Base-by-base conservation (phyloP, 345 rosid genomes). In the Gossypium raimondii region DNA sequence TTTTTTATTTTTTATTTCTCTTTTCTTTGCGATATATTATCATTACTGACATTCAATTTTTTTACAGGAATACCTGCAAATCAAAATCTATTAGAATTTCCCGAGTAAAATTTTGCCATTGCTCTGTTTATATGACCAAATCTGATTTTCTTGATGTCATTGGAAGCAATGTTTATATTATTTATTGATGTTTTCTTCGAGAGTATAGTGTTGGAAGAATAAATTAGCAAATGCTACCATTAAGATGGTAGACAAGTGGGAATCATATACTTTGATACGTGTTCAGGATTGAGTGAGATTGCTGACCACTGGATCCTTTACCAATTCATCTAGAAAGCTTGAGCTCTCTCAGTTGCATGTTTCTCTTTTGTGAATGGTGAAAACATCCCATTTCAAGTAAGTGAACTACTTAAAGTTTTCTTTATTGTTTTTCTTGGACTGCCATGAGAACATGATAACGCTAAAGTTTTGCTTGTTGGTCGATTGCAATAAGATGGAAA, bases 401-500 rank as follows among this genome's bases (percentile, higher is more conserved):
- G 11, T 17, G 22, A n/a, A 18, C 4, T 20, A 18, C 60, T 56
- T 18, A 9, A 8, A 29, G 25, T 56, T 18, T 20, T 56, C 60
- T 20, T 2, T 25, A 10, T 18, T 11, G 22, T 56, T 18, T 20
- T 56, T 9, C 27, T 56, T 56, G 60, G 60, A 56, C 60, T 11
- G 60, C 12, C 60, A 56, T 20, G 60, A 10, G 2, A 74, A 20
- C 63, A 66, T 79, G 82, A 41, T 43, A 20, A 57, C 53, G n/a
- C 76, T 77, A 18, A 71, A 71, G 9, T 77, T 64, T 18, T 79
- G 85, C 12, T 25, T 82, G 57, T 34, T 77, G 6, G 81, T 64
- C 1, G 77, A 82, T 29, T 82, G 85, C 41, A 70, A 74, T 45
- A 71, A 74, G 67, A 10, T 82, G 27, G 47, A 61, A 29, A 73